Evolutionary conservation across 768 basidiomycete species (phyloP), one percentile per base, ranked within the genome.

Genomic region (Dioszegia crocea): DNA sequence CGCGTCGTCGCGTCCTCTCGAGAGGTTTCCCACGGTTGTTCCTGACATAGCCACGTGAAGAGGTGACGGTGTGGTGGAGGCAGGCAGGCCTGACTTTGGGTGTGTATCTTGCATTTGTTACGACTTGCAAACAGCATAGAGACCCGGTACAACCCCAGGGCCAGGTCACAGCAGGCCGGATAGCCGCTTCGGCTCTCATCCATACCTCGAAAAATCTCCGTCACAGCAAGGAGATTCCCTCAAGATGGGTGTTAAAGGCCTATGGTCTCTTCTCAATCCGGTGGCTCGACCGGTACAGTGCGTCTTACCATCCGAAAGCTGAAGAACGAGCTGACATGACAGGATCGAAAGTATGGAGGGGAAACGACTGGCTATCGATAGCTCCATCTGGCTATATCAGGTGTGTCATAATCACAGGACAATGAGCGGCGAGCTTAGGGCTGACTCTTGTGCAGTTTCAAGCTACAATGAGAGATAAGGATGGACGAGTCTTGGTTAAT

Each of bases 341-440:
- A 94, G 92, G 77, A 81, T 98, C 55, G 94, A 99, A 78, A 92
- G 88, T 0, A 84, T 93, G 73, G 92, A 93, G 70, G 92, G 91
- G n/a, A 94, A 92, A 75, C 80, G 85, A 10, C 84, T 99, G 79
- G 96, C 96, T 2, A 98, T 99, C 56, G 96, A 99, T 78, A 97
- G 93, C 3, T 96, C 91, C 66, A 98, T 99, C 63, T 99, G 96
- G 96, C 86, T 99, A 54, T 99, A 99, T 77, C 96, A 99, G 77
- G 76, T 75, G 21, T 41, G 69, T 57, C 26, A 19, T n/a, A n/a
- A 19, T 21, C 27, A 26, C 16, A 17, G n/a, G 14, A 17, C 14
- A 14, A 10, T 53, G 24, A 14, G 3, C 4, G 10, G 8, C 19
- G 41, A 12, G 30, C 16, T 33, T n/a, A 10, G n/a, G 29, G 51